Conservation (phyloP, 257 asterid genomes). For the Henckelia pumila region DNA sequence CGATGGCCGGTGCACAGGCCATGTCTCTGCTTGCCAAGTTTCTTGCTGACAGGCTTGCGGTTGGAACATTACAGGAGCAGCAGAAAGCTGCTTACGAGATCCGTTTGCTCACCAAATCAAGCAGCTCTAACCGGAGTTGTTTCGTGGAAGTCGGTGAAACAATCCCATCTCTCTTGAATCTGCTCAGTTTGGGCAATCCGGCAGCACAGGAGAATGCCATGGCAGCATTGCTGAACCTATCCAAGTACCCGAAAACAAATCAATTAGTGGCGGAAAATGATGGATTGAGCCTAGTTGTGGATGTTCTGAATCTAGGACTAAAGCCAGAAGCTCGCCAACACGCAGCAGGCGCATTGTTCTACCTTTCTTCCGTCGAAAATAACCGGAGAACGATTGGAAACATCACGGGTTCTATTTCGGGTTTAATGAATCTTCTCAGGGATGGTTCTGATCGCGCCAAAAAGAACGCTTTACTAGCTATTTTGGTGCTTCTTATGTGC, state of each 20-base stretch:
- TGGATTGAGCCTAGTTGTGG: constrained; percentile 48
- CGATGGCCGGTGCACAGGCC: constrained; percentile 33
- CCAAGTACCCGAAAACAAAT: constrained; percentile 47
- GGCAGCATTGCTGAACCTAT: constrained; percentile 59
- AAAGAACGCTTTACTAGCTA: constrained; percentile 56
- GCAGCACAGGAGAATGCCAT: constrained; percentile 53
- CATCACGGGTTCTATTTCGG: constrained; percentile 42
- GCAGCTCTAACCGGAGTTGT: constrained; percentile 69
- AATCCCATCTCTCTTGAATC: constrained; percentile 50
- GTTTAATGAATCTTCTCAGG: constrained; percentile 44
- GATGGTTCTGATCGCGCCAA: constrained; percentile 47
- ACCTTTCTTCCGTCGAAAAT: constrained; percentile 68
- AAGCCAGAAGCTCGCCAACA: constrained; percentile 60
- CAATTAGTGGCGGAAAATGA: constrained; percentile 40
- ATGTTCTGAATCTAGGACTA: constrained; percentile 43
- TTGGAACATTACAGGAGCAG: constrained; percentile 39
- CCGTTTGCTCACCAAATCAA: constrained; percentile 75
- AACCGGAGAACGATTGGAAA: constrained; percentile 51
- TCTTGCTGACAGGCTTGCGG: constrained; percentile 49
- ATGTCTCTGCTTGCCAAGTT: constrained; percentile 44
- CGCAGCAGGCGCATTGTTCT: constrained; percentile 74
- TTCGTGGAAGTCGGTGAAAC: constrained; percentile 56
- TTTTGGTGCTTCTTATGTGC: constrained; percentile 52
- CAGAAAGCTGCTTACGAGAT: constrained; percentile 58
- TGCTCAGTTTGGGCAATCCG: constrained; percentile 34